Evolutionary conservation across 176 grass and related monocot genomes (phyloP).

Genomic region (Bromus sterilis): DNA sequence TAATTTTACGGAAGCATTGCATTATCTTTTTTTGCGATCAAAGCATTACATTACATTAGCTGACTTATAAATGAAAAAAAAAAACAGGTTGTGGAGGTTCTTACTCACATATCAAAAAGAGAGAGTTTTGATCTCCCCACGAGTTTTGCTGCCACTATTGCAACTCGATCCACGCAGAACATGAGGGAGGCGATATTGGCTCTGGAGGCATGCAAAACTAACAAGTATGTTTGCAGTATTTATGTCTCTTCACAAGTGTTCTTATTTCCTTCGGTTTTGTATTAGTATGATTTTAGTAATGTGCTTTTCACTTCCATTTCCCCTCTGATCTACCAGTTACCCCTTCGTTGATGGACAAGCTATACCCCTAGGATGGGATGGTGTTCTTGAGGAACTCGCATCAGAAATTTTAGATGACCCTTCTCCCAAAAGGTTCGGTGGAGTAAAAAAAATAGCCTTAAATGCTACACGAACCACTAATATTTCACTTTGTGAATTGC

Average conservation of each 20-base stretch:
- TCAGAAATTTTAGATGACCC: conserved; percentile 61
- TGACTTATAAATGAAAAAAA: neutral
- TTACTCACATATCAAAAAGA: conserved; percentile 46
- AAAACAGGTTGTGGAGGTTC: conserved; percentile 52
- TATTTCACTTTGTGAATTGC: neutral
- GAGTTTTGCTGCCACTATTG: conserved; percentile 44
- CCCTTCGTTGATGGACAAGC: conserved; percentile 61
- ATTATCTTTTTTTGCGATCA: too few relatives aligned
- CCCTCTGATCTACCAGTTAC: conserved; percentile 36
- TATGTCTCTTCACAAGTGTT: neutral
- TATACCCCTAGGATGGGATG: conserved; percentile 54
- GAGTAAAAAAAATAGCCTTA: neutral
- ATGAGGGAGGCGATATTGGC: conserved; percentile 67
- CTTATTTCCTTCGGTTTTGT: neutral
- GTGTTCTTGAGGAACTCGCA: conserved; percentile 49
- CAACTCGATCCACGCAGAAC: conserved; percentile 51
- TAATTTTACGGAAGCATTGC: neutral
- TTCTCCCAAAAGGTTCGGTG: conserved; percentile 38
- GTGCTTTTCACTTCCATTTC: neutral
- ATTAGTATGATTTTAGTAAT: neutral
- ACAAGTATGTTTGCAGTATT: conserved; percentile 31
- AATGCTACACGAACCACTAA: neutral
- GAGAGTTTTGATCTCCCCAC: conserved; percentile 48
- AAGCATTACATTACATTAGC: neutral
- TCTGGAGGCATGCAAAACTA: conserved; percentile 61